Evolutionary conservation across 345 rosid species (phyloP).

Genomic region (Bruguiera parviflora): DNA sequence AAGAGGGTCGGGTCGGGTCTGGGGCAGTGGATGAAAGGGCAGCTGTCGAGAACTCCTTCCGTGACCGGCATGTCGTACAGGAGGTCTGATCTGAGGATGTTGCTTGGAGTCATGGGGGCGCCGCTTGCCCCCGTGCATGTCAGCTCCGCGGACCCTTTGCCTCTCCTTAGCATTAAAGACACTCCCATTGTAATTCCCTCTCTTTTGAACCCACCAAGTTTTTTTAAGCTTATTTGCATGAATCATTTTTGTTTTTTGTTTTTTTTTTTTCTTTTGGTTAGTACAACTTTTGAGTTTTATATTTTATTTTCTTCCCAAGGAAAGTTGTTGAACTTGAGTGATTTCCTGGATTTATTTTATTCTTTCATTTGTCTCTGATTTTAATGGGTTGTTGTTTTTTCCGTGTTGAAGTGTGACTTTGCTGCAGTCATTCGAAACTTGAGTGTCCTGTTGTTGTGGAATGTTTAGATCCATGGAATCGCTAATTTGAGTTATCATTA

Average conservation of each 20-base stretch:
- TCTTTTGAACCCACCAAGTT: neutral
- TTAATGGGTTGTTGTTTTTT: no score
- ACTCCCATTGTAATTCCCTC: constrained; percentile 61
- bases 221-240: neutral
- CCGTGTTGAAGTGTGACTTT: neutral
- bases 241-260: no score
- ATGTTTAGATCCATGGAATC: constrained; percentile 12
- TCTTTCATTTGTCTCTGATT: no score
- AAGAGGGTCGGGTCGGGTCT: constrained; percentile 58
- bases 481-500: neutral
- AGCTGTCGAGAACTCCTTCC: constrained; percentile 32
- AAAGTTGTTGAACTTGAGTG: no score
- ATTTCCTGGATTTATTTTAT: no score
- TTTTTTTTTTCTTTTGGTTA: neutral
- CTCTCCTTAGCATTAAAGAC: constrained; percentile 52
- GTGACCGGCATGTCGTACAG: constrained; percentile 31
- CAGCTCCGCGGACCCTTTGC: constrained; percentile 46
- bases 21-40: constrained; percentile 46
- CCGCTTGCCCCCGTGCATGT: constrained; percentile 51
- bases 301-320: neutral
- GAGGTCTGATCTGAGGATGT: constrained; percentile 43
- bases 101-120: constrained; percentile 48
- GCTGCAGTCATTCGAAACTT: neutral
- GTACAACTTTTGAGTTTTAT: neutral
- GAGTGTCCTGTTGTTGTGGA: neutral